Conservation (phyloP, 257 asterid species). For the Cinchona pubescens region DNA sequence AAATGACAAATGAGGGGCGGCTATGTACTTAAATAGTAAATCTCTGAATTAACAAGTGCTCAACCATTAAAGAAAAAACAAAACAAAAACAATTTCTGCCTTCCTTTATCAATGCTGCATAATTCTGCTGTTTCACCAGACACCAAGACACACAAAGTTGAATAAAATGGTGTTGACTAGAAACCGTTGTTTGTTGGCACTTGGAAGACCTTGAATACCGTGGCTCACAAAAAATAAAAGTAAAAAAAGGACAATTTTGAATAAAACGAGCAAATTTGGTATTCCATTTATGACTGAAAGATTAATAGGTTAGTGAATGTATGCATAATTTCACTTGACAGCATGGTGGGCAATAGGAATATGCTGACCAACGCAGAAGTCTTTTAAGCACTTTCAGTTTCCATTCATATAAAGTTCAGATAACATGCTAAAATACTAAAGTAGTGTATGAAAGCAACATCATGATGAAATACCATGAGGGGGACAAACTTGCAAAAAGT, state of each 20-base stretch:
- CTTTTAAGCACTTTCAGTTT: not conserved
- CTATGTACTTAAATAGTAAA: too few species aligned
- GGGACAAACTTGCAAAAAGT: constrained; percentile 1
- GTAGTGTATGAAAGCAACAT: not conserved
- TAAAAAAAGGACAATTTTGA: not conserved
- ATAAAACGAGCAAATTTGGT: not conserved
- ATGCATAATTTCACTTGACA: not conserved
- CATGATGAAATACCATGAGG: not conserved
- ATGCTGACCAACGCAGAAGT: not conserved
- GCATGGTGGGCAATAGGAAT: not conserved
- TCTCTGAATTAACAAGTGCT: too few species aligned
- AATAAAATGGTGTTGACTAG: not conserved
- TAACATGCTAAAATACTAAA: not conserved
- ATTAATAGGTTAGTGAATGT: too few species aligned
- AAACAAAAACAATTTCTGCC: too few species aligned
- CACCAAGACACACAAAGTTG: not conserved
- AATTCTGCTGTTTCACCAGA: not conserved
- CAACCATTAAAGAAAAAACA: too few species aligned
- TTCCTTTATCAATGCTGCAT: too few species aligned
- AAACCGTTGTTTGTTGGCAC: not conserved
- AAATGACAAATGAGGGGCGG: too few species aligned
- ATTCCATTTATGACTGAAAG: too few species aligned
- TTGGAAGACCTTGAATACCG: not conserved
- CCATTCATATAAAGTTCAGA: not conserved
- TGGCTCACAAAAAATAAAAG: not conserved